phyloP scores from a whole-genome alignment of 2,329 filamentous ascomycete species.

The Fusarium proliferatum region DNA sequence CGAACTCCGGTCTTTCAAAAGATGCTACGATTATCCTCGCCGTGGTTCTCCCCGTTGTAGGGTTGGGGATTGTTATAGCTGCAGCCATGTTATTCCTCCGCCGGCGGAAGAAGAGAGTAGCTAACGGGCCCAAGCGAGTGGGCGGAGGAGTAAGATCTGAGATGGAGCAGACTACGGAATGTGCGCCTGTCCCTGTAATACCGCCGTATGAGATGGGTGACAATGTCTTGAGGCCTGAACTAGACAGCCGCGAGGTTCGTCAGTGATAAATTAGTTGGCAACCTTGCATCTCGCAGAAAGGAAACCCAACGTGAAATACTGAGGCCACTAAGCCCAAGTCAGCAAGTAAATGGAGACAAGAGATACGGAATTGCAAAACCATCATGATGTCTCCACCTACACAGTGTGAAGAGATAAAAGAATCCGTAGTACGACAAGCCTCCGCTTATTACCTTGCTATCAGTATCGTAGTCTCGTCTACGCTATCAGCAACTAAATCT shows the following conservation, averaged over 20 bases:
- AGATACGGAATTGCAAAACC: neutral
- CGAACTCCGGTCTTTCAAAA: neutral
- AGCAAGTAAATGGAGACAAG: neutral
- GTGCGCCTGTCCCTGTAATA: fast-evolving
- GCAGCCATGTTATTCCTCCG: neutral
- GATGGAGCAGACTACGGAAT: neutral
- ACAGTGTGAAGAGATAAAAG: neutral
- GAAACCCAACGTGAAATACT: too few relatives aligned
- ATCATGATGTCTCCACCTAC: neutral
- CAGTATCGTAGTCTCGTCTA: neutral
- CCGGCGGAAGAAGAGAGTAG: neutral
- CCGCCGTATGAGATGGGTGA: neutral
- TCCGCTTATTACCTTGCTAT: neutral
- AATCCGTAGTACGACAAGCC: too few relatives aligned
- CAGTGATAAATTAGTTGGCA: too few relatives aligned
- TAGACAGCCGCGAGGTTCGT: neutral
- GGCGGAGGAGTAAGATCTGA: neutral
- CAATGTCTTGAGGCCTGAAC: neutral
- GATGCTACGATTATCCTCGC: neutral
- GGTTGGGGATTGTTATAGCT: neutral
- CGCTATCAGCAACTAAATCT: neutral
- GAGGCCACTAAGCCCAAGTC: neutral
- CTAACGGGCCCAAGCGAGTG: too few relatives aligned
- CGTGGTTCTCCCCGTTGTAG: neutral
- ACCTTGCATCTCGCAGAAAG: too few relatives aligned